These are phyloP conservation scores for Diddensiella transvaalensis DNA, from an alignment of 805 yeast species.

Conservation along the genomic window DNA sequence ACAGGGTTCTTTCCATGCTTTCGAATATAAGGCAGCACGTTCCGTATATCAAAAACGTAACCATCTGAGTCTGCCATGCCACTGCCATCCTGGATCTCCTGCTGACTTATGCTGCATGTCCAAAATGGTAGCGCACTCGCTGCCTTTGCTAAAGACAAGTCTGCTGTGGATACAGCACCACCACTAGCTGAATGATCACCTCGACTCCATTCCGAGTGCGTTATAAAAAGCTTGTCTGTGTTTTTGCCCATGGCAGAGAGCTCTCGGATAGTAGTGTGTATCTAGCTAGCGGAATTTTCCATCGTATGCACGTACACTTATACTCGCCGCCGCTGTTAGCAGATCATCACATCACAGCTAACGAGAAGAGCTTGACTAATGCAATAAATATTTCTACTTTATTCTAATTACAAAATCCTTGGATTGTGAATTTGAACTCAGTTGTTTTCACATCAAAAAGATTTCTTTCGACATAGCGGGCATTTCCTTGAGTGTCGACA, in stretches of 20 bases:
- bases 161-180: constrained; percentile 17
- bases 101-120: constrained; percentile 33
- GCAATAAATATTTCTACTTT: not conserved
- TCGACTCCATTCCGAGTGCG: constrained; percentile 35
- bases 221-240: constrained; percentile 35
- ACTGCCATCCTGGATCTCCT: constrained; percentile 28
- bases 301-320: no score
- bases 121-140: constrained; percentile 30
- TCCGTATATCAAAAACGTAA: constrained; percentile 32
- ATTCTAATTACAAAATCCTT: not conserved
- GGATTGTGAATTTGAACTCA: constrained; percentile 7
- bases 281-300: no score
- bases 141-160: constrained; percentile 1
- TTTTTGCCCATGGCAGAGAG: constrained; percentile 38
- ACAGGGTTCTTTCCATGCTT: constrained; percentile 31
- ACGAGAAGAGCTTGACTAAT: no score
- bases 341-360: no score
- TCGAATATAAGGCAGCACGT: constrained; percentile 28
- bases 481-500: constrained; percentile 37
- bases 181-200: constrained; percentile 31
- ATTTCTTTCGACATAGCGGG: constrained; percentile 8
- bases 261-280: constrained; percentile 6
- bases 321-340: no score
- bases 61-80: constrained; percentile 30
- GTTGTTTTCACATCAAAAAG: not conserved